phyloP scores from a whole-genome alignment of 2,329 filamentous ascomycete species.

The Leptographium galeiforme region DNA sequence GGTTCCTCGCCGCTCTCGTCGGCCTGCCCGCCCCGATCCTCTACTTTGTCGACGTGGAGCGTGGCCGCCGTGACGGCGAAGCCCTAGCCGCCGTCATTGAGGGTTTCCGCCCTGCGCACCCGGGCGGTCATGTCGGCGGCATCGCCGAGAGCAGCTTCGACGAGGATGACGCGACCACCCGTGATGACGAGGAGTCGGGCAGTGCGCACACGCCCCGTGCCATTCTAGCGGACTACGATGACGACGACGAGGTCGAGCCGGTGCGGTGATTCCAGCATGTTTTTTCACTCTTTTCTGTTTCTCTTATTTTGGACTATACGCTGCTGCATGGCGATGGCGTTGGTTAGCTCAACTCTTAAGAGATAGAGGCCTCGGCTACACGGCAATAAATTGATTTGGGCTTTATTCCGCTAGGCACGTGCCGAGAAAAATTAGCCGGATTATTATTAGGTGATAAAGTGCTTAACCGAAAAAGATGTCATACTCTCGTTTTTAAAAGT shows the following conservation, averaged over 20 bases:
- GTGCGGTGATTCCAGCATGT: neutral
- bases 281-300: too few relatives aligned
- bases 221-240: neutral
- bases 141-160: conserved; percentile 12
- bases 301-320: too few relatives aligned
- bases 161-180: conserved; percentile 17
- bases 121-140: neutral
- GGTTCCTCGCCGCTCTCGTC: conserved; percentile 79
- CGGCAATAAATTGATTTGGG: too few relatives aligned
- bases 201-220: conserved; percentile 10
- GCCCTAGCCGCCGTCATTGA: conserved; percentile 49
- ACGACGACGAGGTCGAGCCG: neutral
- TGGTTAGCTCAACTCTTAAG: too few relatives aligned
- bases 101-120: conserved; percentile 26
- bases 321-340: too few relatives aligned
- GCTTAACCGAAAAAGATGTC: too few relatives aligned
- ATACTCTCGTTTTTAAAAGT: too few relatives aligned
- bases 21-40: conserved; percentile 74
- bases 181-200: conserved; percentile 18
- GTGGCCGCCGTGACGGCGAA: conserved; percentile 56
- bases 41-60: conserved; percentile 71
- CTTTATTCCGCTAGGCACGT: too few relatives aligned
- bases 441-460: too few relatives aligned
- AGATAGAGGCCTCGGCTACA: too few relatives aligned
- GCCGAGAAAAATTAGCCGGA: too few relatives aligned